Base-by-base conservation (phyloP, 148 eudicot genomes). In the Heliamphora exappendiculata region DNA sequence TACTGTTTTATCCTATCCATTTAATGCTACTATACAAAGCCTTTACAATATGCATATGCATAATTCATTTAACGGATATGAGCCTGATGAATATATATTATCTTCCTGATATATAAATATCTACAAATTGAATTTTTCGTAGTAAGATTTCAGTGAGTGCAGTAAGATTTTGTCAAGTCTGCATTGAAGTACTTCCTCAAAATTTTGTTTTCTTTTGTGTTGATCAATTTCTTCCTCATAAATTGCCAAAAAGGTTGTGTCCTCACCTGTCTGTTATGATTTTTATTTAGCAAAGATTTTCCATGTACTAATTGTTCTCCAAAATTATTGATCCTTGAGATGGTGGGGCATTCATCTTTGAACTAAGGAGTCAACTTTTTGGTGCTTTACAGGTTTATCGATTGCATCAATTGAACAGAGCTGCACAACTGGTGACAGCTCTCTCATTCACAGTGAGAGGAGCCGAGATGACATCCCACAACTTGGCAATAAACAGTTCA, bases 341-440 rank as follows among this genome's bases (percentile, higher is more conserved):
- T 9, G 69, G 24, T 41, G 20, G 28, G 63, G 7, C 14, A 12
- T 42, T 71, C 31, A 36, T 77, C n/a, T 37, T 26, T 54, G 8
- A 55, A 20, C 65, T 67, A 19, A 44, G 7, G 33, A 73, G 5
- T 7, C 13, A 34, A 12, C 26, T 34, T n/a, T 50, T 64, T 45
- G 29, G 34, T 36, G 20, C 58, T 73, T 55, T 26, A 41, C 82
- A 95, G 98, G 91, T 95, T 59, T 95, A 95, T 75, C 88, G 98
- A 85, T 80, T 95, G 81, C 98, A 95, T 85, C 98, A 95, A 72
- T 78, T 92, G 86, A 95, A 95, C 78, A 88, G 98, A 84, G 98
- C 98, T 55, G 93, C 97, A 37, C 98, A 95, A 68, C 93, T 95
- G 76, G 97, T 95, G 74, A 95, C 98, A 10, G 98, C 98, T 72